Conservation (phyloP, 2,329 filamentous ascomycete species). For the Aureobasidium sp. region DNA sequence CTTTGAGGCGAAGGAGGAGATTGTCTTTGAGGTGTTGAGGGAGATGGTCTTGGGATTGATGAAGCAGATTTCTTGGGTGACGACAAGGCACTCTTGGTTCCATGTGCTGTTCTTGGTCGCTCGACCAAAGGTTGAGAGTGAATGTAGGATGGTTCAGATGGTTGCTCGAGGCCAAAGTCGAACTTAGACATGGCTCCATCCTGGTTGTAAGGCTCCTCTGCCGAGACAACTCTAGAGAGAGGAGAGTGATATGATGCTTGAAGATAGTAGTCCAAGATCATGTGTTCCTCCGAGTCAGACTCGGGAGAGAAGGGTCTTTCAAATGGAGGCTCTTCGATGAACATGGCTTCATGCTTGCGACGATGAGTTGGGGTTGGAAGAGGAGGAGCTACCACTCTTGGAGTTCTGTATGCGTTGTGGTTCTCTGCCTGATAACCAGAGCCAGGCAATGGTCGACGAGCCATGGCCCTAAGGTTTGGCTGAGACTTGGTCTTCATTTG, state of each 20-base stretch:
- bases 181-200: neutral
- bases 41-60: neutral
- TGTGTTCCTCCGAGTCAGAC: slow-evolving; percentile 3
- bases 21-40: neutral
- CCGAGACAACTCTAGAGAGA: neutral
- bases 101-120: neutral
- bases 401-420: neutral
- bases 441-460: neutral
- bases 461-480: neutral
- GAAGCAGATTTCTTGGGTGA: neutral
- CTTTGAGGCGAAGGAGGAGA: neutral
- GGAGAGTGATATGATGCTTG: neutral
- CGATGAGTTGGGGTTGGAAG: neutral
- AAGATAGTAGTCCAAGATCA: slow-evolving; percentile 11
- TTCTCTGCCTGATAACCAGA: neutral
- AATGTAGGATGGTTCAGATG: neutral
- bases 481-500: slow-evolving; percentile 7
- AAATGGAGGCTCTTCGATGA: slow-evolving; percentile 2
- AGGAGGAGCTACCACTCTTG: neutral
- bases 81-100: neutral
- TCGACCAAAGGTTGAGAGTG: neutral
- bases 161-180: slow-evolving; percentile 3
- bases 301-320: slow-evolving; percentile 1
- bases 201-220: neutral
- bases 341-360: slow-evolving; percentile 5